Base-by-base conservation (phyloP, 176 grass and related monocot genomes). In the Cocos nucifera region DNA sequence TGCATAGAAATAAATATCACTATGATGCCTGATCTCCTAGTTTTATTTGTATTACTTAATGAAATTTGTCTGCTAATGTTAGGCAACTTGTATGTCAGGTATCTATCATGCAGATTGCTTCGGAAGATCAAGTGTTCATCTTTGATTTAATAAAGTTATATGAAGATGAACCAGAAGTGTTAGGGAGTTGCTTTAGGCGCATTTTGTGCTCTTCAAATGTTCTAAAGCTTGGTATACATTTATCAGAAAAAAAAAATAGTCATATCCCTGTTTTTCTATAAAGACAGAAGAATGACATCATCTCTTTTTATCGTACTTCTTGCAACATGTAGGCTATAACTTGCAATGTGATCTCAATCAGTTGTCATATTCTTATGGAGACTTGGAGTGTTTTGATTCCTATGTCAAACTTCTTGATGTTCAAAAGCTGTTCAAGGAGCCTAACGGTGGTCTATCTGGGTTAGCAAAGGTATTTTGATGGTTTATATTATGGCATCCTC, bases 131-230 rank as follows among this genome's bases (percentile, higher is more conserved):
- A 82, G 91, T 83, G 8, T 96, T 90, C 58, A 96, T 96, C 56
- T 96, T 96, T 75, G 91, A 96, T 85, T 75, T 96, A 68, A 96
- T 96, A 74, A 96, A 90, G 65, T 72, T 96, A 29, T 96, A 90
- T 54, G 75, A 87, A 76, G 78, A 87, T 82, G 80, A 89, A 6
- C 77, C 71, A 19, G 73, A 78, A 75, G 57, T 69, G 73, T 79
- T 96, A 71, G 75, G 90, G 65, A 62, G 35, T 29, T 90, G 91
- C 64, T 86, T 96, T 75, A 87, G 74, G 69, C 78, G 86, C 67
- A 90, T 96, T 63, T 82, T 96, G 57, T 87, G 86, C 77, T 96
- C 86, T 67, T 87, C 86, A 27, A 86, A 90, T 68, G 77, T 86
- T 82, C 78, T 96, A 53, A 96, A 96, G 54, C 86, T 96, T n/a